phyloP scores from a whole-genome alignment of 768 basidiomycete species.

The Podaxis carcinomalis region DNA sequence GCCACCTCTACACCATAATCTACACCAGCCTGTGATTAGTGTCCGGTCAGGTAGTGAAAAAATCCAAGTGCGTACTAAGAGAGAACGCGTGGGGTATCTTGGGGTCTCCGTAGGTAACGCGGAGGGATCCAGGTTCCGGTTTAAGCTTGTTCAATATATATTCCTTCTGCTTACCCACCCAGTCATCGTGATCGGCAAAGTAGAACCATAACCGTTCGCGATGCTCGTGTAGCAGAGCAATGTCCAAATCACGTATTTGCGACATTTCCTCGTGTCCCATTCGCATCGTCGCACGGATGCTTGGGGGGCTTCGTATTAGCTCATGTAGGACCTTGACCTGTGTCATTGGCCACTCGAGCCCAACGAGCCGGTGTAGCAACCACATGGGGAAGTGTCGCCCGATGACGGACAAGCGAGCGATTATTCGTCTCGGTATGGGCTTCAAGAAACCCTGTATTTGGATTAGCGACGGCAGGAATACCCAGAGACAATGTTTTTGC shows the following conservation, averaged over 20 bases:
- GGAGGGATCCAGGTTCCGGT: slow-evolving; percentile 25
- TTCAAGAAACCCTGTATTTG: slow-evolving; percentile 41
- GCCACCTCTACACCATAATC: slow-evolving; percentile 52
- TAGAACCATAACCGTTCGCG: slow-evolving; percentile 41
- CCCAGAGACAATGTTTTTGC: slow-evolving; percentile 18
- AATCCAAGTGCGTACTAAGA: slow-evolving; percentile 45
- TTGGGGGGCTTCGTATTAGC: slow-evolving; percentile 47
- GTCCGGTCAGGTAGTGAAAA: neutral
- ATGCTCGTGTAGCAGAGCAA: slow-evolving; percentile 35
- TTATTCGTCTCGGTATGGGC: slow-evolving; percentile 35
- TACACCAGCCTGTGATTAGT: slow-evolving; percentile 19
- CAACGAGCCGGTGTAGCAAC: slow-evolving; percentile 40
- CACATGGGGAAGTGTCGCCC: slow-evolving; percentile 33
- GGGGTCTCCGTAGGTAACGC: slow-evolving; percentile 38
- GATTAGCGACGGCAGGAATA: neutral
- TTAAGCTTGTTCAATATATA: slow-evolving; percentile 37
- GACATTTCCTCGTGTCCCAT: slow-evolving; percentile 73
- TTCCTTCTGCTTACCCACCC: slow-evolving; percentile 60
- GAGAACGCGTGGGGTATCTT: slow-evolving; percentile 71
- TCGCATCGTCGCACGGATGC: slow-evolving; percentile 48
- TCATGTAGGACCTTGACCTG: slow-evolving; percentile 42
- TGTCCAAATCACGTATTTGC: slow-evolving; percentile 49
- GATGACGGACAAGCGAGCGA: slow-evolving; percentile 41
- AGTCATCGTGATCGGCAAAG: slow-evolving; percentile 60
- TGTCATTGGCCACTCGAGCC: slow-evolving; percentile 41